A percentile compares a stretch with the other conserved stretches of the same genome.
Evolutionary conservation across 2,329 filamentous ascomycete genomes (phyloP).

Genomic region (Trichophyton rubrum): DNA sequence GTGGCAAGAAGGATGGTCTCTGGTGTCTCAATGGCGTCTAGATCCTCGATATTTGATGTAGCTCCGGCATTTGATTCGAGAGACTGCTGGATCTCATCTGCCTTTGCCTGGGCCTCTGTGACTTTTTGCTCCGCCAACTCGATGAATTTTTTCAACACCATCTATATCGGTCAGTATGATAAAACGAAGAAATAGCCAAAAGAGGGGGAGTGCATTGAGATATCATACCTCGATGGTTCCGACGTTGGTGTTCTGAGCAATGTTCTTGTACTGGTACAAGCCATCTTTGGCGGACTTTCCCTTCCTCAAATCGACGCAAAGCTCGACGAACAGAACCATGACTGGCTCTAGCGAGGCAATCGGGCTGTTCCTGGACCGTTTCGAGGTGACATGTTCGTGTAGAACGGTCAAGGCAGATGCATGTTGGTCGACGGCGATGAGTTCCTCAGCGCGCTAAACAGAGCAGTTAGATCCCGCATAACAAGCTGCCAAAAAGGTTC

Average conservation of each 20-base stretch:
- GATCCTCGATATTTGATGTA: conserved; percentile 72
- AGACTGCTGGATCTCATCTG: conserved; percentile 82
- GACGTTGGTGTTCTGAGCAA: conserved; percentile 97
- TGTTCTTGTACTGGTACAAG: conserved; percentile 99
- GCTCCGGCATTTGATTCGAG: conserved; percentile 59
- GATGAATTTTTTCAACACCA: conserved; percentile 96
- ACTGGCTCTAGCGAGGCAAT: conserved; percentile 95
- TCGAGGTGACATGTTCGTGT: conserved; percentile 98
- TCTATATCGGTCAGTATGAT: conserved; percentile 32
- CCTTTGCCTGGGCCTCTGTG: conserved; percentile 86
- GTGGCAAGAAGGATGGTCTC: conserved; percentile 97
- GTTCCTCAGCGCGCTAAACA: conserved; percentile 73
- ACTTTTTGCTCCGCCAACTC: conserved; percentile 94
- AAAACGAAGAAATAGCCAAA: not conserved
- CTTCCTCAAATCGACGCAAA: conserved; percentile 94
- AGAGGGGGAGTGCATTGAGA: conserved; percentile 13
- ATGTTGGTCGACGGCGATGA: conserved; percentile 92
- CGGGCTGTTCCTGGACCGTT: conserved; percentile 92
- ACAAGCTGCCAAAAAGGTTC: conserved; percentile 9
- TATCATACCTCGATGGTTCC: conserved; percentile 78
- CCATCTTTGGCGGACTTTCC: conserved; percentile 98
- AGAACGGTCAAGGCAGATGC: conserved; percentile 85
- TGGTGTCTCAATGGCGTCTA: conserved; percentile 93
- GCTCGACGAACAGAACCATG: conserved; percentile 93
- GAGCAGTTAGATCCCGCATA: not conserved